Evolutionary conservation across 164 flowering plant genomes (phyloP).

Genomic region (Stephania yunnanensis): DNA sequence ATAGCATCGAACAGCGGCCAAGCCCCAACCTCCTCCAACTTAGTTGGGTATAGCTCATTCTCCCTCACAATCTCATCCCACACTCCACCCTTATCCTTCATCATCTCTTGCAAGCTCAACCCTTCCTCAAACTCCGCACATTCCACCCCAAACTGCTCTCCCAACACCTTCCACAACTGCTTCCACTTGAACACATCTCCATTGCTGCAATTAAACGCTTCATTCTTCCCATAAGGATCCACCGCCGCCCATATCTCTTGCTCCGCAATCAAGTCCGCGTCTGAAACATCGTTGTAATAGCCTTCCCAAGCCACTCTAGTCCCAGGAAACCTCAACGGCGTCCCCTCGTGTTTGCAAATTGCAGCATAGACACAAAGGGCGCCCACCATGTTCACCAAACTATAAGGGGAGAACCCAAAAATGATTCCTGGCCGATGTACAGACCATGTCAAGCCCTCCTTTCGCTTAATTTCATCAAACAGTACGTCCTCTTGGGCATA

Average conservation of each 20-base stretch:
- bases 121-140: conserved; percentile 39
- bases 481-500: conserved; percentile 57
- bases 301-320: conserved; percentile 48
- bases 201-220: conserved; percentile 69
- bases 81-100: conserved; percentile 57
- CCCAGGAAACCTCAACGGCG: conserved; percentile 59
- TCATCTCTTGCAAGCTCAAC: conserved; percentile 41
- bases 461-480: conserved; percentile 41
- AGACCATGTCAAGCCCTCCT: conserved; percentile 60
- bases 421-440: conserved; percentile 52
- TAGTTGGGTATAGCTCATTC: conserved; percentile 43
- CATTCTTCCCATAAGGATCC: conserved; percentile 63
- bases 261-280: conserved; percentile 81
- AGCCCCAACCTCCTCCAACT: conserved; percentile 48
- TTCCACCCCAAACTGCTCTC: conserved; percentile 63
- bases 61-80: conserved; percentile 77
- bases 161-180: conserved; percentile 72
- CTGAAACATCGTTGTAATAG: conserved; percentile 39
- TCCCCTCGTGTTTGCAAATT: conserved; percentile 61
- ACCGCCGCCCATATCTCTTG: conserved; percentile 88
- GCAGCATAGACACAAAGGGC: conserved; percentile 67
- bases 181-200: conserved; percentile 87
- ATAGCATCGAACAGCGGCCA: conserved; percentile 60
- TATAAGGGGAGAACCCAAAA: conserved; percentile 77
- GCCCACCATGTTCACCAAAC: conserved; percentile 62